A percentile compares a stretch with the other conserved stretches of the same genome.
phyloP scores from a whole-genome alignment of 148 eudicot species.

The Polygonum aviculare region DNA sequence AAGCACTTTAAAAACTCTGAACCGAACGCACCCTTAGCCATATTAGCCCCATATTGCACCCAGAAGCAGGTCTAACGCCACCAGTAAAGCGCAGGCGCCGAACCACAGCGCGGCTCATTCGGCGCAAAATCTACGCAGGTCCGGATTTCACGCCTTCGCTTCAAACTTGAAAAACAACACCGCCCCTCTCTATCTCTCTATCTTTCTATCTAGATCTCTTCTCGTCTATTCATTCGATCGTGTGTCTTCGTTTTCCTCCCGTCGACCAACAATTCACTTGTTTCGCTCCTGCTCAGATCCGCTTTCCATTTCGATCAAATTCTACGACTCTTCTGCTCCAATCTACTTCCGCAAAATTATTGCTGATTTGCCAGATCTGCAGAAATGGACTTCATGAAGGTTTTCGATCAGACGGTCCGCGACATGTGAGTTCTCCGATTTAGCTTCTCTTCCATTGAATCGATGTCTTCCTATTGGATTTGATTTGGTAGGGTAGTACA shows the following conservation, averaged over 20 bases:
- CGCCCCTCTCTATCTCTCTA: background rate
- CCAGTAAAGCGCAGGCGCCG: background rate
- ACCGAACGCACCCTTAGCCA: no score
- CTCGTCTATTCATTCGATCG: background rate
- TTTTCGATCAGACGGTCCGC: conserved; percentile 89
- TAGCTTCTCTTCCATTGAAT: background rate
- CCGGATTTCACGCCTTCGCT: background rate
- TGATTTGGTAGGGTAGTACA: background rate
- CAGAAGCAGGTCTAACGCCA: background rate
- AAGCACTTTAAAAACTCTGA: no score
- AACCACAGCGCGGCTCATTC: background rate
- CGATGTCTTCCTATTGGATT: background rate
- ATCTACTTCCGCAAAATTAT: background rate
- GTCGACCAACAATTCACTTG: background rate
- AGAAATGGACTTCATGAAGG: conserved; percentile 96
- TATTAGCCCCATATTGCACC: background rate
- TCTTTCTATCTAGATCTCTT: background rate
- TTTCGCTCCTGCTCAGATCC: background rate
- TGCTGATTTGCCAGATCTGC: conserved; percentile 18
- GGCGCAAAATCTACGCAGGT: background rate
- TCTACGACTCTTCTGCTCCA: background rate
- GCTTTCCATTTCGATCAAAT: background rate
- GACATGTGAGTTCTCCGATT: conserved; percentile 48
- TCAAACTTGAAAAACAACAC: background rate
- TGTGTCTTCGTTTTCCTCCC: background rate